Percentiles rank a stretch among this genome's conserved stretches.
Conservation (phyloP, 2,329 filamentous ascomycete species). For the Byssoonygena ceratinophila region DNA sequence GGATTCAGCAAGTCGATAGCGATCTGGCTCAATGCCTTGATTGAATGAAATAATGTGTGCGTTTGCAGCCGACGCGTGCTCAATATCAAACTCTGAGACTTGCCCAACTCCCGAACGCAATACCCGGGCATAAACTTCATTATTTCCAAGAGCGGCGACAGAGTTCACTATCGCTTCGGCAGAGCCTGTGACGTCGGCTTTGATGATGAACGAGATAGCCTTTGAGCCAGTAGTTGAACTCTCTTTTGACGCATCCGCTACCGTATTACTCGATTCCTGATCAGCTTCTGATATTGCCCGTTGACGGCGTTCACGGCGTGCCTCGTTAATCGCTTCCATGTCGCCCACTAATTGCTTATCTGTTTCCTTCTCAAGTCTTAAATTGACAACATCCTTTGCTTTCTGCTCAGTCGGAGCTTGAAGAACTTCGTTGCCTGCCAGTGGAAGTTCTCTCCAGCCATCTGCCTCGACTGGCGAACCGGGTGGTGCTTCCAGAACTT, state of each 20-base stretch:
- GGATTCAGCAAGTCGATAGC: slow-evolving; percentile 58
- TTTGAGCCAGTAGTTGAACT: slow-evolving; percentile 38
- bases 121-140: slow-evolving; percentile 68
- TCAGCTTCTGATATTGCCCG: slow-evolving; percentile 25
- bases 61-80: slow-evolving; percentile 67
- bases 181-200: slow-evolving; percentile 86
- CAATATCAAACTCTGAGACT: slow-evolving; percentile 75
- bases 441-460: slow-evolving; percentile 83
- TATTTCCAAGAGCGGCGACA: slow-evolving; percentile 67
- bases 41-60: slow-evolving; percentile 84
- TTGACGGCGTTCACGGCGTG: slow-evolving; percentile 49
- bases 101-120: slow-evolving; percentile 68
- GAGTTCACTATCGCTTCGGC: slow-evolving; percentile 79
- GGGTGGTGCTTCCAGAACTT: slow-evolving; percentile 63
- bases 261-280: slow-evolving; percentile 34
- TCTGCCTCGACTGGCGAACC: slow-evolving; percentile 86
- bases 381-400: slow-evolving; percentile 66
- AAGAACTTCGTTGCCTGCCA: slow-evolving; percentile 76
- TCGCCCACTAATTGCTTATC: slow-evolving; percentile 55
- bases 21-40: slow-evolving; percentile 53
- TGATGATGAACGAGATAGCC: slow-evolving; percentile 71
- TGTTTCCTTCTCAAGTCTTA: slow-evolving; percentile 61
- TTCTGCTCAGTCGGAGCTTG: slow-evolving; percentile 69
- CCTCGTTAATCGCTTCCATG: slow-evolving; percentile 67
- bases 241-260: slow-evolving; percentile 15